Base-by-base conservation (phyloP, 805 yeast species). In the Ogataea minuta region DNA sequence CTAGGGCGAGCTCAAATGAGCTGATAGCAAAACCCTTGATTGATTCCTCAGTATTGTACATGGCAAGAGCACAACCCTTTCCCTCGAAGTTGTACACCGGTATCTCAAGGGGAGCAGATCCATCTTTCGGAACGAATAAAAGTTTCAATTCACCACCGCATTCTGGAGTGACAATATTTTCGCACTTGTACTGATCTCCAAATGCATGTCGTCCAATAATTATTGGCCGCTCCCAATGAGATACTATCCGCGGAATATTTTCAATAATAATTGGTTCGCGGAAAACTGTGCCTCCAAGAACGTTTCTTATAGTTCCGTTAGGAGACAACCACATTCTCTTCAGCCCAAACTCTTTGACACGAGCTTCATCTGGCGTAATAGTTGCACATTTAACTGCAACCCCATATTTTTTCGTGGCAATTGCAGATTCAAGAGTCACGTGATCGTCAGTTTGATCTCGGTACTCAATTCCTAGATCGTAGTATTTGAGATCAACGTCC, bases 271-370 rank as follows among this genome's bases (percentile, higher is more conserved):
- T 91, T 46, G 97, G 96, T 68, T 90, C 98, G 59, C 98, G 79
- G 76, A 91, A 91, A 31, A 91, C 96, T 20, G 97, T 91, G 44
- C 98, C 98, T 35, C 96, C 96, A 45, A 91, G 71, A 46, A 91
- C 83, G 71, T 91, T 91, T 69, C 98, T 82, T 63, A 91, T 86
- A 35, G 98, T 91, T 45, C 98, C 98, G 67, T 91, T 91, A 49
- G 98, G 98, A 11, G 96, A 87, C 44, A 84, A 74, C 97, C 97
- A 91, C 98, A 91, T 91, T 65, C 89, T 84, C 71, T 91, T 89
- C 64, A 91, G 75, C 41, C 76, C 70, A 66, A 88, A 91, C 66
- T 91, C 98, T 64, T 85, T 71, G 37, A 91, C 97, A 57, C 98
- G 80, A 33, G 87, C 93, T 70, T 91, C 98, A 61, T 87, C 95